Base-by-base conservation (phyloP, 1,284 basidiomycete genomes). In the Veloporphyrellus conicus region DNA sequence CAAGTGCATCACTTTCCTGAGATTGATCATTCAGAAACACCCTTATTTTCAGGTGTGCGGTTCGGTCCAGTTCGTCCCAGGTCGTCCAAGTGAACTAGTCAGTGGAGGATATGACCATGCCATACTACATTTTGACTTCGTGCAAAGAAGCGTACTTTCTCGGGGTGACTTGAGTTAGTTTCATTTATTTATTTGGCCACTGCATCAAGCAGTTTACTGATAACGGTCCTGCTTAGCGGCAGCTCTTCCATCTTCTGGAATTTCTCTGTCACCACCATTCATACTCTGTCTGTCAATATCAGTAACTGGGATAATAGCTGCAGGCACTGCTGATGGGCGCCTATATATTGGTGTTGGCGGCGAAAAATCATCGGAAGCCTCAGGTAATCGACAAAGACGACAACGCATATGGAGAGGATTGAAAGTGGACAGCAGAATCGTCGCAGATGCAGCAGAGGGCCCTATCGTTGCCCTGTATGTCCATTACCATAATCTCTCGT, bases 81-180 rank as follows among this genome's bases (percentile, higher is more conserved):
- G 77, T 59, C 73, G 85, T 32, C 78, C 84, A 15, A 73, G 70
- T 45, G 87, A 90, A 62, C 59, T 89, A 19, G 72, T 90, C 31
- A 88, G 84, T 53, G 85, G 79, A 7, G 87, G 88, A 3, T 90
- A 86, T 57, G 88, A 90, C 56, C 78, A 73, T 37, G 68, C 73
- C 3, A 57, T 90, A 22, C 61, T 87, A 12, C 87, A 90, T 57
- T 82, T 80, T 57, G 84, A 90, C 57, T 76, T 74, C 52, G 56
- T 60, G 10, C 78, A 79, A 64, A 75, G 78, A n/a, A 77, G 68
- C 15, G 45, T 78, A 3, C 66, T 87, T 34, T 84, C 85, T 4
- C 72, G 72, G 31, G 68, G 74, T 40, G 75, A 82, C 57, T 71
- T 90, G 40, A 58, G 87, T 87, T 50, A 28, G 75, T 35, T 37